These are phyloP conservation scores for Pneumocystis canis DNA, from an alignment of 1,139 yeast species.

Conservation along the genomic window DNA sequence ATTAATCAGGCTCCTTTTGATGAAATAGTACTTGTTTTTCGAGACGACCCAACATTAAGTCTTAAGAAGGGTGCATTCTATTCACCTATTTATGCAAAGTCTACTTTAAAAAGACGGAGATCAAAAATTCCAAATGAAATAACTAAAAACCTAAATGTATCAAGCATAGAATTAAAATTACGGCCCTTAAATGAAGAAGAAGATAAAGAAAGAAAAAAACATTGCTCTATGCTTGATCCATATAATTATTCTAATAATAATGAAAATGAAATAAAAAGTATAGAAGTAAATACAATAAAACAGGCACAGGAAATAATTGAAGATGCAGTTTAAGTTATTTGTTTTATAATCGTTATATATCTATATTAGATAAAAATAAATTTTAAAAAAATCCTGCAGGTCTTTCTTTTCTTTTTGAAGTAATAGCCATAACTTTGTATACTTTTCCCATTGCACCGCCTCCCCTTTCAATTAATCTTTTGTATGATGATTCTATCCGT, in stretches of 20 bases:
- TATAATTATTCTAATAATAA: not conserved
- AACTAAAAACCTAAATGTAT: not conserved
- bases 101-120: slow-evolving; percentile 1
- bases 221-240: not conserved
- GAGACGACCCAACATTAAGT: not conserved
- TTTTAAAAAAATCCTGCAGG: not conserved
- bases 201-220: not conserved
- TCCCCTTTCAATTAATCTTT: slow-evolving; percentile 48
- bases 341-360: not conserved
- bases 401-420: not conserved
- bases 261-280: slow-evolving; percentile 28
- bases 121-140: not conserved
- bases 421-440: slow-evolving; percentile 55
- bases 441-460: slow-evolving; percentile 60
- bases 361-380: not conserved
- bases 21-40: slow-evolving; percentile 24
- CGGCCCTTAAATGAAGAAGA: slow-evolving; percentile 1
- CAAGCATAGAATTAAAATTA: not conserved
- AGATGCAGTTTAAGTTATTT: not conserved
- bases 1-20: slow-evolving; percentile 33
- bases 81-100: not conserved
- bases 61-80: not conserved
- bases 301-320: not conserved
- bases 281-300: not conserved
- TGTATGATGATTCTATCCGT: slow-evolving; percentile 42